Evolutionary conservation across 768 basidiomycete genomes (phyloP), one percentile per base, ranked within the genome.

Genomic region (Trametes cubensis): DNA sequence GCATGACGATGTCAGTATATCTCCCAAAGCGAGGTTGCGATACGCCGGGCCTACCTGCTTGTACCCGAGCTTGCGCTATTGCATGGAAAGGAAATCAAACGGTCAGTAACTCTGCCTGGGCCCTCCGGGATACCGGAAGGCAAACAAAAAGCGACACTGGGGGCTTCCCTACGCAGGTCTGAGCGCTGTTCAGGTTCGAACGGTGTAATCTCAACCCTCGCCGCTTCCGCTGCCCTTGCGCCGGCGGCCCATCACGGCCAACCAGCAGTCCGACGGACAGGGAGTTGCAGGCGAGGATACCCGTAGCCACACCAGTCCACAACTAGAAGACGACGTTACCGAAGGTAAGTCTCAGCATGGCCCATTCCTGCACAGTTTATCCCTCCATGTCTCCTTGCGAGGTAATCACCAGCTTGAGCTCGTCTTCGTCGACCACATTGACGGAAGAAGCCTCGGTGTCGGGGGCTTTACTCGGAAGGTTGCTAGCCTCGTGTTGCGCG

Each of bases 101-200:
- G 39, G 80, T 91, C 75, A 92, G 88, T 79, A 66, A 73, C 71
- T 66, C 67, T 69, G 68, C 62, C 68, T 57, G 72, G 68, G 71
- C 80, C 79, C 76, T 74, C 72, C 70, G 67, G 62, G 61, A 66
- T 73, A 68, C 74, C 78, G 75, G 77, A 72, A 66, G 71, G 73
- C 71, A 73, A 74, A 72, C 77, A 78, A 61, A 64, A 69, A 71
- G 74, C 69, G 77, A 88, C 79, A 85, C 89, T 89, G 84, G 81
- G 89, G 89, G 69, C 89, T 92, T 95, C 92, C 92, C 92, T 94
- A 92, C 93, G 94, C 93, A 93, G 91, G 90, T 92, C 82, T 94
- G 83, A 92, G 85, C 90, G 82, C 92, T 93, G 89, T 83, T 92
- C 94, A 95, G 92, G 93, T 94, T 94, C 90, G 76, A 85, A 87